Evolutionary conservation across 1,139 yeast species (phyloP).

Genomic region (Pichia cactophila): DNA sequence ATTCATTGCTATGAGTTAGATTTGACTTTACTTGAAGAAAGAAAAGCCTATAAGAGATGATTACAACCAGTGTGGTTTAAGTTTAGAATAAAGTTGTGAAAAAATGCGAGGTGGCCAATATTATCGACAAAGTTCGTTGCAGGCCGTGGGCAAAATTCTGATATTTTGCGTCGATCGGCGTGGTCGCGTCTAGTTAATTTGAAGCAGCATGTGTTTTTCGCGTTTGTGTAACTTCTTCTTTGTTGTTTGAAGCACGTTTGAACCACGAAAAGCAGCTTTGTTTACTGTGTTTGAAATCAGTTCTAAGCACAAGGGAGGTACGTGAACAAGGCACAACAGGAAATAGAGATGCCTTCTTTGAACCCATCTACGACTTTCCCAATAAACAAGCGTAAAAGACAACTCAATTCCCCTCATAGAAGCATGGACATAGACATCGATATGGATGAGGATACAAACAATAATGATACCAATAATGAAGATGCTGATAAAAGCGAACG

Average conservation of each 20-base stretch:
- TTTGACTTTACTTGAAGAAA: not conserved
- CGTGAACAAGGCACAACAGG: not conserved
- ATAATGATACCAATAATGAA: not conserved
- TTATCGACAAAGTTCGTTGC: too few relatives aligned
- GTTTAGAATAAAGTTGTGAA: not conserved
- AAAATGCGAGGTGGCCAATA: not conserved
- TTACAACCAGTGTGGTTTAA: too few relatives aligned
- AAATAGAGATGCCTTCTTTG: not conserved
- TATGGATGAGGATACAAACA: conserved; percentile 8
- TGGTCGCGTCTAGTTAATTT: not conserved
- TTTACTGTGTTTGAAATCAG: not conserved
- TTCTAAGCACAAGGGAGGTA: not conserved
- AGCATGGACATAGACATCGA: conserved; percentile 15
- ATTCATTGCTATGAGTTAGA: conserved; percentile 39
- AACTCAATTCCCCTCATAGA: conserved; percentile 21
- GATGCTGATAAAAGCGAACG: not conserved
- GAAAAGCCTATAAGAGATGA: not conserved
- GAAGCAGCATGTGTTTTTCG: not conserved
- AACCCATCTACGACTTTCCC: conserved; percentile 21
- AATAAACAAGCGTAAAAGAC: conserved; percentile 22
- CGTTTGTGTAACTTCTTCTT: not conserved
- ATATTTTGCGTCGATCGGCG: not conserved
- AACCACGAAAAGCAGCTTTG: not conserved
- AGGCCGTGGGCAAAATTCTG: too few relatives aligned
- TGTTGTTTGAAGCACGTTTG: not conserved